Percentiles rank a stretch among this genome's conserved stretches.
phyloP scores from a whole-genome alignment of 139 green algal species.

The Coccomyxa sp. region DNA sequence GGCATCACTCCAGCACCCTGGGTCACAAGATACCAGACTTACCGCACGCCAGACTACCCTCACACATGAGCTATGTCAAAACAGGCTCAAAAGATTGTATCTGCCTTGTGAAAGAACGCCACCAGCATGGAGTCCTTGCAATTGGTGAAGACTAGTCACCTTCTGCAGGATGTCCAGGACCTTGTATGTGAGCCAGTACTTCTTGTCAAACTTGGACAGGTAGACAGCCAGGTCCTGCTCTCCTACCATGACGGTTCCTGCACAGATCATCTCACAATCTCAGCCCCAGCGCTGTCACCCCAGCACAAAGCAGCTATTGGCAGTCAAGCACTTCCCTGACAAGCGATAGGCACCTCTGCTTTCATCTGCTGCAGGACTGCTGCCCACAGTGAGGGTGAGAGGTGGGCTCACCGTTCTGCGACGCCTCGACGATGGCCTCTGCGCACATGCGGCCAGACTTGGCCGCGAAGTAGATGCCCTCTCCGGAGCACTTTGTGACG shows the following conservation, averaged over 20 bases:
- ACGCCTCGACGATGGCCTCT: slow-evolving; percentile 90
- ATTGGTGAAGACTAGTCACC: too few species aligned
- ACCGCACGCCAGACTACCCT: too few species aligned
- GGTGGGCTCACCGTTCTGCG: slow-evolving; percentile 14
- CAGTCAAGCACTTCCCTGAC: too few species aligned
- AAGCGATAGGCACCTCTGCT: neutral
- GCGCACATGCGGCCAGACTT: slow-evolving; percentile 96
- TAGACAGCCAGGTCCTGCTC: slow-evolving; percentile 90
- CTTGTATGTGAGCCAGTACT: slow-evolving; percentile 99
- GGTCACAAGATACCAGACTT: too few species aligned
- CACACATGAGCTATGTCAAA: too few species aligned
- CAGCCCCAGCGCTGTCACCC: neutral
- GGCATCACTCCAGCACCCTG: too few species aligned
- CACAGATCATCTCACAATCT: slow-evolving; percentile 10
- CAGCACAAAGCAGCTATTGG: too few species aligned
- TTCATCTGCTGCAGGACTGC: too few species aligned
- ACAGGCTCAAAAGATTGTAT: too few species aligned
- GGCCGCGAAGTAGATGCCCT: slow-evolving; percentile 99
- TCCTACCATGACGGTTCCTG: slow-evolving; percentile 74
- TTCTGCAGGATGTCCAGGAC: slow-evolving; percentile 99
- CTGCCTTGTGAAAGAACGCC: too few species aligned
- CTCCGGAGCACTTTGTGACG: slow-evolving; percentile 70
- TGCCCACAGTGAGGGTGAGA: too few species aligned
- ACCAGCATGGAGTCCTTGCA: too few species aligned
- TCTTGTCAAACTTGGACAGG: slow-evolving; percentile 95